Percentiles rank a stretch among this genome's conserved stretches.
phyloP scores from a whole-genome alignment of 352 stramenopile species.

The Pythium scleroteichum region DNA sequence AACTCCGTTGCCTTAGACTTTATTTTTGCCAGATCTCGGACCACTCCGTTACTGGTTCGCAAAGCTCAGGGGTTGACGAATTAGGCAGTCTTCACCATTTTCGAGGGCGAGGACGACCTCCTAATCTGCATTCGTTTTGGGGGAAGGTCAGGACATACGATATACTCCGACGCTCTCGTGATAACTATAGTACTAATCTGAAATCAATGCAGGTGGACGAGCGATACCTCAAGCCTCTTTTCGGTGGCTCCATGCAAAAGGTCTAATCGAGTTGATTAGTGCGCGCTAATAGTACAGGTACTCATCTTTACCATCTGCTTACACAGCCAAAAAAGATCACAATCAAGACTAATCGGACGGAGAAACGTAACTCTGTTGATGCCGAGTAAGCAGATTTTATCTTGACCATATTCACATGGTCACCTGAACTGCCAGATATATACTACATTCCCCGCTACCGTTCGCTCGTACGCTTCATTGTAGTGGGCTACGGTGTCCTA shows the following conservation, averaged over 20 bases:
- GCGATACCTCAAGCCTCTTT: constrained; percentile 67
- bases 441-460: too few species aligned
- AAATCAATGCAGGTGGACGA: constrained; percentile 54
- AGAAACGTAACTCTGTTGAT: constrained; percentile 24
- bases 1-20: constrained; percentile 3
- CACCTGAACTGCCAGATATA: too few species aligned
- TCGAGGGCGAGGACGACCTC: constrained; percentile 29
- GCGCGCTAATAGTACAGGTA: not conserved
- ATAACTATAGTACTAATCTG: not conserved
- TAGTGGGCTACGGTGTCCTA: too few species aligned
- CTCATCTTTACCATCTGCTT: not conserved
- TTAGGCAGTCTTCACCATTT: constrained; percentile 23
- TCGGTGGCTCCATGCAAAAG: constrained; percentile 49
- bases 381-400: constrained; percentile 25
- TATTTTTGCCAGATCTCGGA: constrained; percentile 37
- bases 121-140: constrained; percentile 61
- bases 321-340: constrained; percentile 18
- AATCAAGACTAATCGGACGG: constrained; percentile 2
- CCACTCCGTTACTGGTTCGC: constrained; percentile 29
- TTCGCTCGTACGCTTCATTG: too few species aligned
- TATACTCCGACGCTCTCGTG: constrained; percentile 1
- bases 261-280: not conserved
- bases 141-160: constrained; percentile 53
- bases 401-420: too few species aligned
- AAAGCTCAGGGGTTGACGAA: constrained; percentile 31